Evolutionary conservation across 2,329 filamentous ascomycete species (phyloP), one percentile per base, ranked within the genome.

Genomic region (Phialophora expanda): DNA sequence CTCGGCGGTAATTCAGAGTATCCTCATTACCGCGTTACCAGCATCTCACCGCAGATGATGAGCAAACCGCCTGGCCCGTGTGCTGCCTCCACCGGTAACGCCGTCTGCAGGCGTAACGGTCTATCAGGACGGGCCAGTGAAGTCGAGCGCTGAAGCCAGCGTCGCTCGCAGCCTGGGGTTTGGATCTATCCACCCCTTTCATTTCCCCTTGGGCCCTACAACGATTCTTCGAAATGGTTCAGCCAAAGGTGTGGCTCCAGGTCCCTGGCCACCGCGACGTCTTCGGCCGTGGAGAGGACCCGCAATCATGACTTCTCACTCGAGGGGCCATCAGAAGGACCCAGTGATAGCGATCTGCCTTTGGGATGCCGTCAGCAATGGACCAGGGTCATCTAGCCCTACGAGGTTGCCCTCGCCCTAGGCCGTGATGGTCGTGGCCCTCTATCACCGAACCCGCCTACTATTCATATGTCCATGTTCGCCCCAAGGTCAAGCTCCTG

Each of bases 401-500:
- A 68, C 60, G 57, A 66, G 66, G 62, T 62, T 41, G 58, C 57
- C 50, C 57, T 46, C 56, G 57, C 65, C 57, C 65, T 64, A 64
- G 56, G 54, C 56, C 65, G 28, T 41, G 58, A 62, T 55, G 59
- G 59, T 54, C 48, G 20, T 51, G 28, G 26, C 28, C 53, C 32
- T 57, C 55, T 41, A 57, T 46, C 59, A 32, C 32, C 55, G 30
- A 30, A 46, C 54, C 48, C 28, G 30, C 56, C 48, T 58, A 9
- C 61, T 69, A 69, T 69, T 64, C 64, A 66, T 69, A 69, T 66
- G 64, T 28, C 61, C 66, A 62, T 53, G 17, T 66, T 62, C 67
- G 67, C 67, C 67, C 67, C 67, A 59, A 46, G 56, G 30, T 30
- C 11, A 48, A 38, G 46, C 41, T 50, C 28, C 61, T 54, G 54